Conservation (phyloP, 257 asterid species). For the Solanum verrucosum region DNA sequence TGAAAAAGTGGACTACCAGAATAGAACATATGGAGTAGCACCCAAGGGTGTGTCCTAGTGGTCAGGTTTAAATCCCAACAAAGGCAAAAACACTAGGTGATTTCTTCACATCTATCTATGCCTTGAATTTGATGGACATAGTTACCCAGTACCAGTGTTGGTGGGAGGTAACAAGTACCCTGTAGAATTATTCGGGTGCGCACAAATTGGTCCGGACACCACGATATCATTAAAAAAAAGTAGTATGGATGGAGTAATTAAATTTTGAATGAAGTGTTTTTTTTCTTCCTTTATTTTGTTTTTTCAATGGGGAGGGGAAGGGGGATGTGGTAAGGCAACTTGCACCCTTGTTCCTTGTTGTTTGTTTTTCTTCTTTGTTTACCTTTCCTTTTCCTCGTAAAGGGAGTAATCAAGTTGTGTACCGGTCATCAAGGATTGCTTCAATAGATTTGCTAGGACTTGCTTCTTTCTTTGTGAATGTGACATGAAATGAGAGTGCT, state of each 20-base stretch:
- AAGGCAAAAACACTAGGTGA: neutral
- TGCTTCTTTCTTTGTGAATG: neutral
- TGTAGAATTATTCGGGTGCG: neutral
- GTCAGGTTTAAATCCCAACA: neutral
- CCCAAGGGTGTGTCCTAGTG: neutral
- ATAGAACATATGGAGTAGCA: neutral
- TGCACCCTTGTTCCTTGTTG: neutral
- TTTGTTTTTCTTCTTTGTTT: neutral
- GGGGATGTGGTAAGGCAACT: neutral
- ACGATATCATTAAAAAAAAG: neutral
- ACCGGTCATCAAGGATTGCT: neutral
- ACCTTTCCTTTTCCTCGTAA: neutral
- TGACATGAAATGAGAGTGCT: neutral
- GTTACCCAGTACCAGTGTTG: neutral
- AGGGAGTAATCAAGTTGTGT: neutral
- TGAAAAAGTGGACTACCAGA: neutral
- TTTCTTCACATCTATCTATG: neutral
- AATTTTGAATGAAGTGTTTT: neutral
- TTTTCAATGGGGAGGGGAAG: neutral
- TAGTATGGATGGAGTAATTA: neutral
- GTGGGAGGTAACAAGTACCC: neutral
- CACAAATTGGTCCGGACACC: neutral
- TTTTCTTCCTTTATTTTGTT: neutral
- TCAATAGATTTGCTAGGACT: neutral
- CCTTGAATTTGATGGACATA: neutral